These are phyloP conservation scores for Chrysanthemum seticuspe DNA, from an alignment of 129 eudicot genomes.

Conservation along the genomic window DNA sequence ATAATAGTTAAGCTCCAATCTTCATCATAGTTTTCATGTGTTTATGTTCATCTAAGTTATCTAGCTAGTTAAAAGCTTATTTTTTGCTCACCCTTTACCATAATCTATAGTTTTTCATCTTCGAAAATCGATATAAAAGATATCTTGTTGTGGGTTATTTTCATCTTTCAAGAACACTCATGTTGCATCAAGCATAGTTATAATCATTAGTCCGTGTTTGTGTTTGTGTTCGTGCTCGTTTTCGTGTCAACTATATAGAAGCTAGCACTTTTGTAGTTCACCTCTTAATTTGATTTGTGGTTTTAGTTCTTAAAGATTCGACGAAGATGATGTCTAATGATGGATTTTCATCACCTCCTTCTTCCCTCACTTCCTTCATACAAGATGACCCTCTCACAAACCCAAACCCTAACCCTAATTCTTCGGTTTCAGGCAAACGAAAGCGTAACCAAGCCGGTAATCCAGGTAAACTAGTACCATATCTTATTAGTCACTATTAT, in stretches of 20 bases:
- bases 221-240: conserved; percentile 9
- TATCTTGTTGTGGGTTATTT: conserved; percentile 7
- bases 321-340: conserved; percentile 41
- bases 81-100: not conserved
- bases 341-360: conserved; percentile 45
- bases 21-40: conserved; percentile 12
- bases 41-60: not conserved
- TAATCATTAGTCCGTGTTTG: conserved; percentile 10
- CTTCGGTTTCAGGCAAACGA: conserved; percentile 35
- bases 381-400: conserved; percentile 37
- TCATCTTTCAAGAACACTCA: conserved; percentile 15
- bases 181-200: conserved; percentile 11
- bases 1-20: not conserved
- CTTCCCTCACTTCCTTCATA: conserved; percentile 40
- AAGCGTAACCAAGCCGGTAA: conserved; percentile 43
- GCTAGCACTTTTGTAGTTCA: not conserved
- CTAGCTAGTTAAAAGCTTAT: conserved; percentile 1
- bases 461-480: conserved; percentile 24
- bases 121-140: conserved; percentile 4
- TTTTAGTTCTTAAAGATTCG: conserved; percentile 18
- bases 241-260: not conserved
- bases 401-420: conserved; percentile 46
- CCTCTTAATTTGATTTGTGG: not conserved
- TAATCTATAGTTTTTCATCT: conserved; percentile 6
- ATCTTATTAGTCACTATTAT: not conserved